Percentiles rank a stretch among this genome's conserved stretches.
Evolutionary conservation across 805 yeast species (phyloP).

Genomic region (Pichia sporocuriosa): DNA sequence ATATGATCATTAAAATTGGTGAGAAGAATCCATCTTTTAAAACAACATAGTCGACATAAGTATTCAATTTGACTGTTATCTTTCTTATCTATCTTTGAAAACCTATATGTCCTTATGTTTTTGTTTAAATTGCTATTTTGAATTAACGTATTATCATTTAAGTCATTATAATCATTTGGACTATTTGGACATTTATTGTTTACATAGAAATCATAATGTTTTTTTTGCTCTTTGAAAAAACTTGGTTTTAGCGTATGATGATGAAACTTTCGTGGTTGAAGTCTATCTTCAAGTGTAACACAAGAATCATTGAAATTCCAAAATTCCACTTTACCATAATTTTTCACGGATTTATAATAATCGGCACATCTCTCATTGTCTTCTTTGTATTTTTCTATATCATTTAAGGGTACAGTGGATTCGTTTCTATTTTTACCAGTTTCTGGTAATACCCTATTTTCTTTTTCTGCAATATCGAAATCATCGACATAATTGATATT

Average conservation of each 20-base stretch:
- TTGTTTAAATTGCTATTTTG: slow-evolving; percentile 2
- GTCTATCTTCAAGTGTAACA: neutral
- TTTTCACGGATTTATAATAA: neutral
- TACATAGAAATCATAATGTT: neutral
- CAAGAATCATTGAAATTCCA: slow-evolving; percentile 5
- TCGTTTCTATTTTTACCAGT: too few relatives aligned
- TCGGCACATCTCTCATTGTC: neutral
- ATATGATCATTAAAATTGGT: slow-evolving; percentile 16
- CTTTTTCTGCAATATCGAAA: too few relatives aligned
- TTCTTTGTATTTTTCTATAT: too few relatives aligned
- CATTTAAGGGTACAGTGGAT: too few relatives aligned
- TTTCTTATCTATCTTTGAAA: slow-evolving; percentile 5
- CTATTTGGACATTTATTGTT: slow-evolving; percentile 18
- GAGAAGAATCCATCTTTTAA: slow-evolving; percentile 17
- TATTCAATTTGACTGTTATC: neutral
- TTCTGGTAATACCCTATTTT: too few relatives aligned
- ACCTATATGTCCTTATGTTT: slow-evolving; percentile 13
- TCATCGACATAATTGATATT: neutral
- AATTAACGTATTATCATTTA: slow-evolving; percentile 6
- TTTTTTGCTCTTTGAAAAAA: neutral
- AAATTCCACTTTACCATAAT: slow-evolving; percentile 5
- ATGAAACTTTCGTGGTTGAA: slow-evolving; percentile 18
- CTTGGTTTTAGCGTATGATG: slow-evolving; percentile 10
- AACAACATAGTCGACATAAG: slow-evolving; percentile 21
- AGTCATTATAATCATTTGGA: slow-evolving; percentile 9